A percentile compares a stretch with the other conserved stretches of the same genome.
Conservation (phyloP, 1,139 yeast species). For the Geotrichum bryndzae region DNA sequence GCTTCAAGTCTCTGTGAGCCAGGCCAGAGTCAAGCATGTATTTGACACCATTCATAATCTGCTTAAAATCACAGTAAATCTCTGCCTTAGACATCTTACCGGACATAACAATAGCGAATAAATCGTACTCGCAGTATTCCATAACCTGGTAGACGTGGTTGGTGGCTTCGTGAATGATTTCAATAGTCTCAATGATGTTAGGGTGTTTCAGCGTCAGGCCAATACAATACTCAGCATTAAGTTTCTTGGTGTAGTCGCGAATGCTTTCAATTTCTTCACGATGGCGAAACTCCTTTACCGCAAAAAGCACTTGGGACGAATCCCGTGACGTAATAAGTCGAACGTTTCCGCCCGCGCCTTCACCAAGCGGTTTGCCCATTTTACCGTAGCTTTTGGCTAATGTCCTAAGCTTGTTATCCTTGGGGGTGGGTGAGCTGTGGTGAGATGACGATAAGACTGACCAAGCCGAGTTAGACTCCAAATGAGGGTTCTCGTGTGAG, state of each 20-base stretch:
- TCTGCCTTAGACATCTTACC: slow-evolving; percentile 85
- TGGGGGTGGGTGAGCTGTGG: slow-evolving; percentile 7
- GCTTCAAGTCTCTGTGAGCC: slow-evolving; percentile 86
- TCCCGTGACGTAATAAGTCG: slow-evolving; percentile 61
- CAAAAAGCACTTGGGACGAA: slow-evolving; percentile 74
- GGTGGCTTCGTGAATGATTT: slow-evolving; percentile 74
- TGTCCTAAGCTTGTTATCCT: slow-evolving; percentile 32
- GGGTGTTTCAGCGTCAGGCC: slow-evolving; percentile 89
- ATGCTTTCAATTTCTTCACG: slow-evolving; percentile 69
- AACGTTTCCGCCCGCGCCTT: slow-evolving; percentile 96
- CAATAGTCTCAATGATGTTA: slow-evolving; percentile 84
- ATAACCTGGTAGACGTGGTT: slow-evolving; percentile 84
- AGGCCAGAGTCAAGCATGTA: slow-evolving; percentile 83
- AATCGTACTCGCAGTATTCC: slow-evolving; percentile 92
- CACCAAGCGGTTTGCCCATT: slow-evolving; percentile 82
- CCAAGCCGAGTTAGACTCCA: not conserved
- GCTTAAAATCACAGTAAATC: slow-evolving; percentile 85
- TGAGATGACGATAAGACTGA: not conserved
- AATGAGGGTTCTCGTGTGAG: not conserved
- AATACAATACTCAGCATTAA: slow-evolving; percentile 91
- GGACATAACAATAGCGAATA: slow-evolving; percentile 93
- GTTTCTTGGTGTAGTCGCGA: slow-evolving; percentile 86
- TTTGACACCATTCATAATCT: slow-evolving; percentile 72
- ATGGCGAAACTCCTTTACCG: slow-evolving; percentile 86
- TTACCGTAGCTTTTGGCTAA: slow-evolving; percentile 73